A percentile compares a stretch with the other conserved stretches of the same genome.
These are phyloP conservation scores for Gaeumannomyces sp. DNA, from an alignment of 2,329 filamentous ascomycete genomes.

Conservation along the genomic window DNA sequence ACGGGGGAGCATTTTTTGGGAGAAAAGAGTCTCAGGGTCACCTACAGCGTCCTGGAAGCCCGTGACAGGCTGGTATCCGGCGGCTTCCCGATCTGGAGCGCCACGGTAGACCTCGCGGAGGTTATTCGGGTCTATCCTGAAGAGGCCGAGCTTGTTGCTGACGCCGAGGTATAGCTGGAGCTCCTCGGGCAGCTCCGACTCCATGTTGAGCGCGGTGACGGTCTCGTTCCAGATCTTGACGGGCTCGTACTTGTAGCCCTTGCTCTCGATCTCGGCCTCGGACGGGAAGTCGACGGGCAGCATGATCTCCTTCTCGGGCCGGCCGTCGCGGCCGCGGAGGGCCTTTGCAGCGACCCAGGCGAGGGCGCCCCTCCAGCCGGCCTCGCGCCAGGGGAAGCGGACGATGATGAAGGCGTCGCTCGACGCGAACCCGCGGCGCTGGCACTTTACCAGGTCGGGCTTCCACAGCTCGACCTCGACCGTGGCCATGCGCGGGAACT, in stretches of 20 bases:
- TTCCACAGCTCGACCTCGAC: conserved; percentile 64
- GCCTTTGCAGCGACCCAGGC: conserved; percentile 45
- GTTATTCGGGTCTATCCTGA: conserved; percentile 56
- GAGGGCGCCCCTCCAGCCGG: conserved; percentile 40
- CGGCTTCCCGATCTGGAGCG: conserved; percentile 50
- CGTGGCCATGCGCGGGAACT: conserved; percentile 64
- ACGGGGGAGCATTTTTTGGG: not conserved
- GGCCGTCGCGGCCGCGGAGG: conserved; percentile 38
- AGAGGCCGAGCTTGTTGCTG: conserved; percentile 59
- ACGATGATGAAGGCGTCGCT: conserved; percentile 56
- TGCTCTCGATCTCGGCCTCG: conserved; percentile 47
- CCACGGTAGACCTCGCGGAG: conserved; percentile 54
- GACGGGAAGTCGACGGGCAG: conserved; percentile 60
- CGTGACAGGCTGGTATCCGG: conserved; percentile 59
- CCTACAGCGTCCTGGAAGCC: conserved; percentile 66
- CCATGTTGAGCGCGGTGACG: conserved; percentile 49
- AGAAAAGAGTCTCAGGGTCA: conserved; percentile 12
- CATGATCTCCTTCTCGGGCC: conserved; percentile 57
- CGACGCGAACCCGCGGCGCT: conserved; percentile 38
- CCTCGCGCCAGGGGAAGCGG: conserved; percentile 56
- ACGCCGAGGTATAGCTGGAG: conserved; percentile 61
- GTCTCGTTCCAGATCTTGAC: conserved; percentile 61
- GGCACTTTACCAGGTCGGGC: conserved; percentile 53
- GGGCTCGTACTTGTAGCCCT: conserved; percentile 53
- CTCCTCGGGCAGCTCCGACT: conserved; percentile 53